A percentile compares a stretch with the other conserved stretches of the same genome.
phyloP scores from a whole-genome alignment of 306 rosid species.

The Pterocarpus santalinus region DNA sequence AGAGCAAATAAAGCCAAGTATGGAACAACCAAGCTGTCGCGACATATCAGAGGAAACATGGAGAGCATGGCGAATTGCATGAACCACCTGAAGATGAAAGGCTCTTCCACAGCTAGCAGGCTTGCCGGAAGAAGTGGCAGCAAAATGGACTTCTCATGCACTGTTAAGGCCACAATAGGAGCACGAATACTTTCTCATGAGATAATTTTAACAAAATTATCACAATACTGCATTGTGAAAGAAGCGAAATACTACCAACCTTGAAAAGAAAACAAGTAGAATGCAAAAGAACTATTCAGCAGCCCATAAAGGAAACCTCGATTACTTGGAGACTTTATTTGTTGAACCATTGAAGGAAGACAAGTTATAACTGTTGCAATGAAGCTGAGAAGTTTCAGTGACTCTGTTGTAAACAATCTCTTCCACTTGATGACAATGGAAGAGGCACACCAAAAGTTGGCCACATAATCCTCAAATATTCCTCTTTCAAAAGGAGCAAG shows the following conservation, averaged over 20 bases:
- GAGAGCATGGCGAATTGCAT: conserved; percentile 75
- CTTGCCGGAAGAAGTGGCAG: conserved; percentile 92
- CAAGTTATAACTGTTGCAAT: conserved; percentile 71
- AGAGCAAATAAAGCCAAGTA: conserved; percentile 70
- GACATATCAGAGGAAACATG: conserved; percentile 83
- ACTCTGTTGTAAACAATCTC: conserved; percentile 69
- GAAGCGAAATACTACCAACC: conserved; percentile 54
- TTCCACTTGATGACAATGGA: conserved; percentile 92
- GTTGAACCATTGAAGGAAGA: conserved; percentile 92
- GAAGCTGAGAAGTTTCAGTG: conserved; percentile 77
- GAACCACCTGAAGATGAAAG: conserved; percentile 68
- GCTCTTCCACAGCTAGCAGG: conserved; percentile 83
- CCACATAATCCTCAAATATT: conserved; percentile 92
- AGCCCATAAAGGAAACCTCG: conserved; percentile 85
- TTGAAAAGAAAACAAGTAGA: conserved; percentile 95
- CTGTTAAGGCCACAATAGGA: conserved; percentile 53
- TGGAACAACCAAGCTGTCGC: conserved; percentile 71
- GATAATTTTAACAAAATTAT: neutral
- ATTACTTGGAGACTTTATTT: conserved; percentile 77
- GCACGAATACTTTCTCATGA: conserved; percentile 20
- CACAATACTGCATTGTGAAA: neutral
- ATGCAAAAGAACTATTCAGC: conserved; percentile 82
- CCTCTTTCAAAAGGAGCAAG: conserved; percentile 98
- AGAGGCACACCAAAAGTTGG: conserved; percentile 95
- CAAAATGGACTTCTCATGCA: conserved; percentile 94